phyloP scores from a whole-genome alignment of 148 eudicot genomes.

The Silene uniflora region DNA sequence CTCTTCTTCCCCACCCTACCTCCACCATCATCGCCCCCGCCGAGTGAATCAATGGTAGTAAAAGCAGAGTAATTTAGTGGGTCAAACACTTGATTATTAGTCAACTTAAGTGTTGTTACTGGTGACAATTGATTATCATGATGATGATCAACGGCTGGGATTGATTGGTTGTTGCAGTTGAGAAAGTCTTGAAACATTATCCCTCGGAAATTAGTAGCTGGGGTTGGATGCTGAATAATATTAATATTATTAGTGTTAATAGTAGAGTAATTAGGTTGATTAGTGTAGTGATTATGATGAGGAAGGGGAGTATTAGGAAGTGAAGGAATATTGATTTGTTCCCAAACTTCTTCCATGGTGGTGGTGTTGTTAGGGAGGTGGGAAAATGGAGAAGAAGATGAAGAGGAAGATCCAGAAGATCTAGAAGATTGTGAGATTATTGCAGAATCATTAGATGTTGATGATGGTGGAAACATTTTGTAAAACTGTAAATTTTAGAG shows the following conservation, averaged over 20 bases:
- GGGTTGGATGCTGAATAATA: background rate
- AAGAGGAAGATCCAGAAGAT: constrained; percentile 1
- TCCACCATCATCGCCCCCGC: too few relatives aligned
- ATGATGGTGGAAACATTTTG: constrained; percentile 14
- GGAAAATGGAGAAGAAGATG: background rate
- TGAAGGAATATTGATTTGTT: constrained; percentile 30
- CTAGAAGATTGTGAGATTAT: background rate
- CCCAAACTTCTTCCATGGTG: constrained; percentile 48
- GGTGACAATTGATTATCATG: background rate
- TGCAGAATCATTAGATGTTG: background rate
- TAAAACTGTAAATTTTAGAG: too few relatives aligned
- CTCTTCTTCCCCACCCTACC: too few relatives aligned
- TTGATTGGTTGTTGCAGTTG: constrained; percentile 15
- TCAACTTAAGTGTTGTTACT: constrained; percentile 1
- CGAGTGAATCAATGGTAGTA: too few relatives aligned
- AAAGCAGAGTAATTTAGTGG: constrained; percentile 10
- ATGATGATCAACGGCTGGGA: background rate
- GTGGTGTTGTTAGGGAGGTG: background rate
- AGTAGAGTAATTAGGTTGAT: background rate
- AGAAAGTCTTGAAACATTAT: constrained; percentile 41
- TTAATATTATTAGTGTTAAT: background rate
- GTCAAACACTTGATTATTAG: background rate
- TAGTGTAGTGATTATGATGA: constrained; percentile 6
- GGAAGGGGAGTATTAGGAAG: constrained; percentile 26
- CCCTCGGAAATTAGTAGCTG: background rate